These are phyloP conservation scores for Suillus clintonianus DNA, from an alignment of 768 basidiomycete species.

Conservation along the genomic window DNA sequence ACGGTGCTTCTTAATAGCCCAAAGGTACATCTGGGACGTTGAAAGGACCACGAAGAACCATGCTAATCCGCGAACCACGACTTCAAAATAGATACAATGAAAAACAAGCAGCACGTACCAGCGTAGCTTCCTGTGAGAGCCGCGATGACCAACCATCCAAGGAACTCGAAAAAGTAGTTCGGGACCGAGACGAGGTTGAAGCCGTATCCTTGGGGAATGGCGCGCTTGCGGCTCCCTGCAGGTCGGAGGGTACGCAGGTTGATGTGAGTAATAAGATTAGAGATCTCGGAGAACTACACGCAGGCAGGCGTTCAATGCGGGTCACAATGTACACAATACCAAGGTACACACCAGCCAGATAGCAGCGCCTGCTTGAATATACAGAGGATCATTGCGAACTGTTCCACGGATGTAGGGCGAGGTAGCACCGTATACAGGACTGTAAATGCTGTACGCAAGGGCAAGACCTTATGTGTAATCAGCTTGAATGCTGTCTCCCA, in stretches of 20 bases:
- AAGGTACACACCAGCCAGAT: constrained; percentile 71
- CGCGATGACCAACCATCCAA: constrained; percentile 73
- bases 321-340: neutral
- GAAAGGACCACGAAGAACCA: constrained; percentile 66
- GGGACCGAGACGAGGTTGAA: constrained; percentile 87
- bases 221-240: constrained; percentile 71
- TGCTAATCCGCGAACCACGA: constrained; percentile 39
- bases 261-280: constrained; percentile 82
- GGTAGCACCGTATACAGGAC: constrained; percentile 70
- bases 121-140: constrained; percentile 77
- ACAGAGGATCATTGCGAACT: constrained; percentile 60
- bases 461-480: constrained; percentile 53
- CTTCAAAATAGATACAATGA: neutral
- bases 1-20: constrained; percentile 91
- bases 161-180: constrained; percentile 91
- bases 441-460: constrained; percentile 80
- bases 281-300: constrained; percentile 75
- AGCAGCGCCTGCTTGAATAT: constrained; percentile 65
- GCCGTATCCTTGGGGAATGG: constrained; percentile 91
- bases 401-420: constrained; percentile 66
- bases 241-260: constrained; percentile 85
- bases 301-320: constrained; percentile 2
- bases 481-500: neutral
- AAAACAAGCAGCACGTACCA: constrained; percentile 47
- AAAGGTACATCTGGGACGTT: constrained; percentile 70